Evolutionary conservation across 768 basidiomycete genomes (phyloP), one percentile per base, ranked within the genome.

Genomic region (Termitomyces bulborhizus): DNA sequence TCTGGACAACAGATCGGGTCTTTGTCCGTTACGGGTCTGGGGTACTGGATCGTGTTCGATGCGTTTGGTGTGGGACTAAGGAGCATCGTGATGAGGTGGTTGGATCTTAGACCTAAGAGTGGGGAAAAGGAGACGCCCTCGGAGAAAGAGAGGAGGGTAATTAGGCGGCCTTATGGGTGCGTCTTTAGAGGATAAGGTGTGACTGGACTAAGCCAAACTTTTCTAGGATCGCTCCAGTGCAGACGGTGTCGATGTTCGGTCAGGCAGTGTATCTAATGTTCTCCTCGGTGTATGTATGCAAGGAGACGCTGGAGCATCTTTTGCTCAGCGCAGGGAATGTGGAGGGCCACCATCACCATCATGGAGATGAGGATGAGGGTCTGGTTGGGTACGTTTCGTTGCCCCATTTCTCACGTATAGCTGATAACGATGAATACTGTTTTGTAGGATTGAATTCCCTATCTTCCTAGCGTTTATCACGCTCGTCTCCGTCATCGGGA

Each of bases 21-120:
- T 46, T 72, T 98, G 29, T 79, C 88, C 7, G 85, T 88, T 53
- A 96, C 96, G 1, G 97, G 93, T 0, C 69, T 99, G 16, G 97
- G 96, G 0, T 99, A 99, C 15, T 89, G 96, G 85, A 84, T 96
- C 24, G 93, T 98, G 1, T 99, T 98, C 65, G 96, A 98, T 66
- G 82, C 93, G 3, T 75, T 94, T 58, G 95, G 95, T 0, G 80
- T 96, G 4, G 83, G 68, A 18, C 67, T 87, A 24, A 75, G 70
- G 41, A 70, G 71, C 9, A 68, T 82, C 3, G 55, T 82, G 26
- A 74, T 78, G 21, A 68, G 68, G 6, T 81, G 77, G 68, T 65
- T 82, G 46, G 69, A 66, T 18, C 54, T 43, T 13, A 42, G 51
- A 42, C 43, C 41, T 11, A 37, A 59, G 16, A 48, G 43, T 31